Percentiles rank a stretch among this genome's conserved stretches.
Conservation (phyloP, 805 yeast species). For the Cyberlindnera nakhonratchasimensis region DNA sequence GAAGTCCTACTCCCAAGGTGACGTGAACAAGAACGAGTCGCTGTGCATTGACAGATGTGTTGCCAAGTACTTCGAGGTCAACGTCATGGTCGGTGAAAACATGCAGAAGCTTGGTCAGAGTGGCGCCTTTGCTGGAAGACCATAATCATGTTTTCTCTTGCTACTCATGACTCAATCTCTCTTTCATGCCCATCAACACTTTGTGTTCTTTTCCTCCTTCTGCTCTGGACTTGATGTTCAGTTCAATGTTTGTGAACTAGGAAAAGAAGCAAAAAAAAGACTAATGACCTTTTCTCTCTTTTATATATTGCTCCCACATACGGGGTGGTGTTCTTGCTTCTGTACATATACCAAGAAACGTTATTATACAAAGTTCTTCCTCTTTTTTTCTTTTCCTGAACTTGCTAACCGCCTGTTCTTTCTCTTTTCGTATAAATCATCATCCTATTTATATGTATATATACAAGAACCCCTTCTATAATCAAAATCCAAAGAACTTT, state of each 20-base stretch:
- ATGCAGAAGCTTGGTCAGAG: slow-evolving; percentile 51
- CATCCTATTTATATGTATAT: background rate
- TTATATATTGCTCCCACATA: background rate
- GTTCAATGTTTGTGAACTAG: background rate
- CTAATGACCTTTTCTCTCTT: slow-evolving; percentile 1
- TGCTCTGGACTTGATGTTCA: slow-evolving; percentile 1
- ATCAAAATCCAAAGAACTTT: slow-evolving; percentile 54
- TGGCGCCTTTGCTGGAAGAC: slow-evolving; percentile 34
- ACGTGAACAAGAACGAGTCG: slow-evolving; percentile 73
- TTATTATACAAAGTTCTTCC: no score
- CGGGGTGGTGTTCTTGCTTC: no score
- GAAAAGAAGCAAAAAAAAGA: no score
- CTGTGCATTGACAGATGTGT: slow-evolving; percentile 95
- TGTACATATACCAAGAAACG: slow-evolving; percentile 6
- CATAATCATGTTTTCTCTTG: slow-evolving; percentile 12
- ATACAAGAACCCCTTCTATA: background rate
- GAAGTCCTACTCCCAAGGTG: slow-evolving; percentile 62
- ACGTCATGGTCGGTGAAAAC: slow-evolving; percentile 88
- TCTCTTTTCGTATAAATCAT: background rate
- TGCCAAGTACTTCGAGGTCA: slow-evolving; percentile 89
- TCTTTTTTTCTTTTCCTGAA: no score
- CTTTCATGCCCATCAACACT: background rate
- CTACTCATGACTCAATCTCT: background rate
- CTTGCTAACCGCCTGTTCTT: no score
- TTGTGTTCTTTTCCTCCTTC: no score